A percentile compares a stretch with the other conserved stretches of the same genome.
phyloP scores from a whole-genome alignment of 2,329 filamentous ascomycete genomes.

The Magnaporthiopsis incrustans region DNA sequence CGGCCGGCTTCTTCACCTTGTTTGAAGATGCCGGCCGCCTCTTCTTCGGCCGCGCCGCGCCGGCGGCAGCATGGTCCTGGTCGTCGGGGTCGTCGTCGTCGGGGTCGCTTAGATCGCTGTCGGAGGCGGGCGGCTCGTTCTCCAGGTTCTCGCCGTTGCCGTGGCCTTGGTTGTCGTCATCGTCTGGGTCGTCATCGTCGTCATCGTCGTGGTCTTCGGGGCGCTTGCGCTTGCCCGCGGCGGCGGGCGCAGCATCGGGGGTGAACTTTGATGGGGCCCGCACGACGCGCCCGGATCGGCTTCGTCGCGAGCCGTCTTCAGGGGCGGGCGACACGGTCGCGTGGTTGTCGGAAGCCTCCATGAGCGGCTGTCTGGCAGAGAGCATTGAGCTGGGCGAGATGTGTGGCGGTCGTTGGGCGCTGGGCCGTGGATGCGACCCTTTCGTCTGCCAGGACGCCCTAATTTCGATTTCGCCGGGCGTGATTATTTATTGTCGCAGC shows the following conservation, averaged over 20 bases:
- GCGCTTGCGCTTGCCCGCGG: slow-evolving; percentile 48
- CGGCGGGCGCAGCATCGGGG: slow-evolving; percentile 38
- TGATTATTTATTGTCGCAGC: slow-evolving; percentile 7
- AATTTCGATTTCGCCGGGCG: neutral
- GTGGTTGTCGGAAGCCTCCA: slow-evolving; percentile 48
- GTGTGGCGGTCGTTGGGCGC: neutral
- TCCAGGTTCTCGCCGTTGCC: slow-evolving; percentile 25
- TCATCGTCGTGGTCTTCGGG: slow-evolving; percentile 26
- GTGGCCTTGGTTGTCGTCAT: neutral
- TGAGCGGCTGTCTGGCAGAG: slow-evolving; percentile 35
- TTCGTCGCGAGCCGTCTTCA: slow-evolving; percentile 43
- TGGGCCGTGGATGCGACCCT: neutral
- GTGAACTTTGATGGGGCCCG: slow-evolving; percentile 52
- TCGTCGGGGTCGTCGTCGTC: slow-evolving; percentile 26
- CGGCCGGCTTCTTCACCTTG: slow-evolving; percentile 46
- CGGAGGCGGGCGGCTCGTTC: slow-evolving; percentile 33
- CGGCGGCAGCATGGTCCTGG: slow-evolving; percentile 34
- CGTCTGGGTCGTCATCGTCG: slow-evolving; percentile 28
- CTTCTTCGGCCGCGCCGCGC: slow-evolving; percentile 21
- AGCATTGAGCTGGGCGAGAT: neutral
- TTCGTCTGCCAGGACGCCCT: neutral
- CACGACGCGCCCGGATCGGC: slow-evolving; percentile 62
- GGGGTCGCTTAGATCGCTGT: slow-evolving; percentile 26
- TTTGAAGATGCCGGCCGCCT: slow-evolving; percentile 32
- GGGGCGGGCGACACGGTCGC: slow-evolving; percentile 44